A percentile compares a stretch with the other conserved stretches of the same genome.
phyloP scores from a whole-genome alignment of 2,329 filamentous ascomycete species.

The Penicillium sumatraense region DNA sequence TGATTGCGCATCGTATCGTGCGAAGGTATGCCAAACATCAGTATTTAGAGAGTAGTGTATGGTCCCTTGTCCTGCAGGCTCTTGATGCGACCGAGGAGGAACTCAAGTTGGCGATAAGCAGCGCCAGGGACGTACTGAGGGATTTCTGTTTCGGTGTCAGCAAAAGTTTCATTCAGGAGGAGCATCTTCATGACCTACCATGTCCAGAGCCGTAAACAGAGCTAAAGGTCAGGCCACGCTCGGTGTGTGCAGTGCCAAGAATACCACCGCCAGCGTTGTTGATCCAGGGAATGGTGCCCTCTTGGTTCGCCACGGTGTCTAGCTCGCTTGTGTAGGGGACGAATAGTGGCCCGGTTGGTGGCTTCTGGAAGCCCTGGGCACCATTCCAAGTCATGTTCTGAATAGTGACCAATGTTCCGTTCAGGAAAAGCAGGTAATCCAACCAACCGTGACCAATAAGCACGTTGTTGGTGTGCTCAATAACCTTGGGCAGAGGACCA shows the following conservation, averaged over 20 bases:
- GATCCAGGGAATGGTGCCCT: conserved; percentile 45
- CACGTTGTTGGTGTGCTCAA: conserved; percentile 73
- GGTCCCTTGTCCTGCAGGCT: conserved; percentile 45
- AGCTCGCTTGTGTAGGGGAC: conserved; percentile 63
- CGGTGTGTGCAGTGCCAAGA: conserved; percentile 71
- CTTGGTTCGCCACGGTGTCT: conserved; percentile 40
- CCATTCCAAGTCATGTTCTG: conserved; percentile 85
- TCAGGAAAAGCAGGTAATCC: conserved; percentile 70
- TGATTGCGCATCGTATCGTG: conserved; percentile 18
- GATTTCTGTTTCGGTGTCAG: conserved; percentile 46
- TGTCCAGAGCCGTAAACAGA: conserved; percentile 70
- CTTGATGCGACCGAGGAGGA: conserved; percentile 71
- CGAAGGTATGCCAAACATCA: conserved; percentile 7
- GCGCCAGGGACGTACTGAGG: conserved; percentile 71
- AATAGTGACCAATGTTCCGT: conserved; percentile 72
- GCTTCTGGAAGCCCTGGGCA: conserved; percentile 67
- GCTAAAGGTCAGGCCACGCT: conserved; percentile 75
- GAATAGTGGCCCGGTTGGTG: conserved; percentile 67
- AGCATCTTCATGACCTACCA: conserved; percentile 21
- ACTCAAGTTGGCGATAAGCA: conserved; percentile 74
- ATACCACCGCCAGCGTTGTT: conserved; percentile 63
- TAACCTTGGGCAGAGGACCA: conserved; percentile 65
- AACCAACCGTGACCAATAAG: conserved; percentile 74
- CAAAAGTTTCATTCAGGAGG: no score
- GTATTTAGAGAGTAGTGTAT: conserved; percentile 15